These are phyloP conservation scores for Roridomyces roridus DNA, from an alignment of 768 basidiomycete genomes.

Conservation along the genomic window DNA sequence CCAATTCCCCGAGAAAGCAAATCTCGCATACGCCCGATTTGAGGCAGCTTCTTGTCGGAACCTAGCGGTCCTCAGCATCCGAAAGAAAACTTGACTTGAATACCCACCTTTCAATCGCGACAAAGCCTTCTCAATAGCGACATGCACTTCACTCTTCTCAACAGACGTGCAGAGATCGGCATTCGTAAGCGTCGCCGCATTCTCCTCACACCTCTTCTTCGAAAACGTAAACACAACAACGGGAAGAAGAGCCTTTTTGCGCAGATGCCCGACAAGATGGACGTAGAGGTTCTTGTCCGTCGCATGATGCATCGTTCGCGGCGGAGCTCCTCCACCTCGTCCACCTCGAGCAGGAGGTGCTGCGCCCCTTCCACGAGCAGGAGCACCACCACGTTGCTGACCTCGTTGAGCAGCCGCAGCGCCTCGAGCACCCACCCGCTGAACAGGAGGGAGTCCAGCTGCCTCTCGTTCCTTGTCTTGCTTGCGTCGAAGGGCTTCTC, in stretches of 20 bases:
- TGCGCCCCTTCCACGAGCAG: conserved; percentile 47
- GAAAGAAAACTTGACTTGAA: neutral
- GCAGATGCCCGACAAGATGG: conserved; percentile 84
- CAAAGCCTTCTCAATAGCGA: conserved; percentile 91
- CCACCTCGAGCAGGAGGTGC: conserved; percentile 42
- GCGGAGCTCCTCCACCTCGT: conserved; percentile 47
- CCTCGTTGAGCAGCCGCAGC: conserved; percentile 62
- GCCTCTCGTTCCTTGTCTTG: conserved; percentile 99
- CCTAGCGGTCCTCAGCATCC: conserved; percentile 50
- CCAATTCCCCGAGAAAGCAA: conserved; percentile 93
- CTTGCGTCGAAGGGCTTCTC: conserved; percentile 87
- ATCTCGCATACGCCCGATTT: conserved; percentile 90
- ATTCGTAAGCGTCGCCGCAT: conserved; percentile 88
- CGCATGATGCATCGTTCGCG: conserved; percentile 67
- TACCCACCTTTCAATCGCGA: conserved; percentile 84
- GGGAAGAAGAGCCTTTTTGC: conserved; percentile 86
- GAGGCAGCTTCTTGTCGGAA: conserved; percentile 90
- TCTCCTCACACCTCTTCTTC: conserved; percentile 97
- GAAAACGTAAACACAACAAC: conserved; percentile 98
- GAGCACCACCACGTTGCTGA: conserved; percentile 55
- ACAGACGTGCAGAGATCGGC: conserved; percentile 85
- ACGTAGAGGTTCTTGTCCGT: conserved; percentile 93
- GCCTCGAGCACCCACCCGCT: conserved; percentile 83
- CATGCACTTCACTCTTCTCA: conserved; percentile 97
- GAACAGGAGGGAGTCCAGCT: conserved; percentile 87